A percentile compares a stretch with the other conserved stretches of the same genome.
phyloP scores from a whole-genome alignment of 108 stramenopile genomes.

The Pseudonitzschia pungens region DNA sequence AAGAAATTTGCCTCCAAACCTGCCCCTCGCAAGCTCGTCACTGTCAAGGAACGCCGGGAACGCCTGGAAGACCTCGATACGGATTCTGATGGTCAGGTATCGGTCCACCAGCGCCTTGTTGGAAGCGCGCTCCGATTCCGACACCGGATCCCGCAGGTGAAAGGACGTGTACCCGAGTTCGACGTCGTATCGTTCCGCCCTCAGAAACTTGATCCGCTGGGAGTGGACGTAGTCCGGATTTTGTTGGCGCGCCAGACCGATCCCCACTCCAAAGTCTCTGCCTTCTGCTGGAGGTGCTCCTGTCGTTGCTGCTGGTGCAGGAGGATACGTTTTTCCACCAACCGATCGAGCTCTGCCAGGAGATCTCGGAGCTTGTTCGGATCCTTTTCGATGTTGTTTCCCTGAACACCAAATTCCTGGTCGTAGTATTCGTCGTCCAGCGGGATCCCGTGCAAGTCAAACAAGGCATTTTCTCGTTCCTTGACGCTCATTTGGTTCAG shows the following conservation, averaged over 20 bases:
- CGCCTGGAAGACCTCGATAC: no score
- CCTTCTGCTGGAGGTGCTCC: neutral
- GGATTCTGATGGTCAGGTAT: neutral
- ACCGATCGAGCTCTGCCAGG: neutral
- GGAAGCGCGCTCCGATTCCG: neutral
- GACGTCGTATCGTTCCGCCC: constrained; percentile 33
- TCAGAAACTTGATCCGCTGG: constrained; percentile 30
- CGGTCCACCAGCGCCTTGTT: neutral
- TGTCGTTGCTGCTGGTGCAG: neutral
- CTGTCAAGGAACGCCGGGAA: no score
- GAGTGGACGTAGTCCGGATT: neutral
- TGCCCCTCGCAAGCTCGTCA: no score
- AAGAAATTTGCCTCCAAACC: no score
- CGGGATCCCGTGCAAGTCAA: constrained; percentile 16
- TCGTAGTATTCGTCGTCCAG: constrained; percentile 10
- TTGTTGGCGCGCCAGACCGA: neutral
- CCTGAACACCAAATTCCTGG: neutral
- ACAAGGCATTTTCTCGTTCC: constrained; percentile 14
- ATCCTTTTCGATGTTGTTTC: constrained; percentile 11
- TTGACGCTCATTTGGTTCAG: constrained; percentile 10
- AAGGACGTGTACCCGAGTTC: constrained; percentile 4
- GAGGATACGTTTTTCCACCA: neutral
- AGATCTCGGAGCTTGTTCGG: neutral
- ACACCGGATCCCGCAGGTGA: neutral
- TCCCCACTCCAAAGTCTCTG: neutral